Evolutionary conservation across 2,329 filamentous ascomycete species (phyloP), one percentile per base, ranked within the genome.

Genomic region (Sarocladium oryzae): DNA sequence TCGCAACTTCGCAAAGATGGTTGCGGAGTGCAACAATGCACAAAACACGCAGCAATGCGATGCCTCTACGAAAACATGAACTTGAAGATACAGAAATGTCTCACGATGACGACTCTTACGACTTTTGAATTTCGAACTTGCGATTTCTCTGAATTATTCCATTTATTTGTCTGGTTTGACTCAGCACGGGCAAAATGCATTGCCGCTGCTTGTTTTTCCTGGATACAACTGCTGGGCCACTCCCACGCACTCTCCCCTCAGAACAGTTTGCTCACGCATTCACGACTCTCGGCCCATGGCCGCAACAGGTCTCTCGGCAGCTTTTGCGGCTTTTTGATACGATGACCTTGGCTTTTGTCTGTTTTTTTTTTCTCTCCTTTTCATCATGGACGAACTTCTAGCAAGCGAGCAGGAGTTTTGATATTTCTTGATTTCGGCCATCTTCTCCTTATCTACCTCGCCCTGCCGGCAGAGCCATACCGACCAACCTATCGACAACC

Each of bases 1-100:
- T 51, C 83, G 85, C 60, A 89, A 92, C 66, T 97, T 97, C 74
- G 88, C 88, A 61, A 88, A 89, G 69, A 90, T 95, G 80, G 87
- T 96, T 60, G 82, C 86, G 57, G 87, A 93, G 63, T 85, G 79
- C 69, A 85, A 77, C 68, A 73, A 69, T 58, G 66, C 68, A 53
- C 66, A 70, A 61, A 64, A 66, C 56, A 68, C 69, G 59, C 56
- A 70, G 60, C 66, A 68, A 66, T 67, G 69, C 66, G 67, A 69
- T 62, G 69, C 59, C 55, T 56, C 55, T 55, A 62, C 56, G 53
- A 55, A 54, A 54, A 59, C 52, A 55, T 52, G 53, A 48, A 48
- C 16, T 69, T 62, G 67, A 67, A 58, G 65, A 61, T 69, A 60
- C 61, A 61, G 55, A 53, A 49, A 59, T 63, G 56, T 62, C 57